Conservation (phyloP, 75 land plant species). For the Picea sitchensis region DNA sequence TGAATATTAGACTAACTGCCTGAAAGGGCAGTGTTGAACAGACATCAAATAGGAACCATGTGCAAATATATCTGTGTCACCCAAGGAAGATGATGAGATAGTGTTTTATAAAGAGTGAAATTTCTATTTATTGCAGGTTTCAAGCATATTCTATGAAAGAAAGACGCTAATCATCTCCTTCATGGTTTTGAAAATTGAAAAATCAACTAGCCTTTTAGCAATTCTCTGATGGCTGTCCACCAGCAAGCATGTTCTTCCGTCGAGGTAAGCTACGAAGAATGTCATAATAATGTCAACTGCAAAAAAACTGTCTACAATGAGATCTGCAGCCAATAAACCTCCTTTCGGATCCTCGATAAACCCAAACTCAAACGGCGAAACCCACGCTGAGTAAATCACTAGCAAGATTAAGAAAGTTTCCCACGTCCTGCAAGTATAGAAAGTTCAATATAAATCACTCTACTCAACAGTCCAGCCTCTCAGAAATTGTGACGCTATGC, state of each 20-base stretch:
- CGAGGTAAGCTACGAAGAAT: conserved; percentile 56
- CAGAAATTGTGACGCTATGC: too few relatives aligned
- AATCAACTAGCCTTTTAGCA: conserved; percentile 25
- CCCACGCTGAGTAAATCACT: conserved; percentile 59
- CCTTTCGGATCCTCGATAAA: conserved; percentile 26
- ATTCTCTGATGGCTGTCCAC: conserved; percentile 22
- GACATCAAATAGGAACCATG: conserved; percentile 51
- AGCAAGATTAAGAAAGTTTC: conserved; percentile 31
- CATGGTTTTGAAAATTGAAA: not conserved
- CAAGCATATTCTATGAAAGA: too few relatives aligned
- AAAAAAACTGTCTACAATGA: conserved; percentile 44
- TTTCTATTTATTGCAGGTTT: too few relatives aligned
- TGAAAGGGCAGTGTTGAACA: conserved; percentile 41
- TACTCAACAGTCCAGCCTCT: too few relatives aligned
- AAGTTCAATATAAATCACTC: too few relatives aligned
- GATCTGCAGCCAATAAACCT: conserved; percentile 22
- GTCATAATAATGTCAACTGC: conserved; percentile 50
- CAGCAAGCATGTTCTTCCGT: conserved; percentile 34
- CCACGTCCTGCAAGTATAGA: conserved; percentile 36
- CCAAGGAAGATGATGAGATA: not conserved
- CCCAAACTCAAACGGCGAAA: conserved; percentile 50
- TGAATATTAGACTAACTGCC: conserved; percentile 27
- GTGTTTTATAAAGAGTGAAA: too few relatives aligned
- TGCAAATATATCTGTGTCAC: conserved; percentile 24
- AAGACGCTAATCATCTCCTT: too few relatives aligned